Percentiles rank a stretch among this genome's conserved stretches.
These are phyloP conservation scores for Echium plantagineum DNA, from an alignment of 257 asterid species.

Conservation along the genomic window DNA sequence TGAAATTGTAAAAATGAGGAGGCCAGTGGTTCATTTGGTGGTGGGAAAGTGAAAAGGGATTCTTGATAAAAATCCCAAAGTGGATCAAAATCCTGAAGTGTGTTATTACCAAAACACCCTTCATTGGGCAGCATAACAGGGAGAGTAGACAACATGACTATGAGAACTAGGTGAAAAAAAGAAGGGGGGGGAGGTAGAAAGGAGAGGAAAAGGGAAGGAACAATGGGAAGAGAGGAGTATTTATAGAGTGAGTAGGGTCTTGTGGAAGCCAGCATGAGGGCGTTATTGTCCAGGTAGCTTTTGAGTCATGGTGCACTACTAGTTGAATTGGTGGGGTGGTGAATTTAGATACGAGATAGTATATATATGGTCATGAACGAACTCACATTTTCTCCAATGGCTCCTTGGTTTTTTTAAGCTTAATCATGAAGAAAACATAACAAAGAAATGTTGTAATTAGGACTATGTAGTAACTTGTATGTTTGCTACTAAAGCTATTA, in stretches of 20 bases:
- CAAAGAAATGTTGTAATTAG: background rate
- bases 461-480: background rate
- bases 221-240: slow-evolving; percentile 39
- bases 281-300: slow-evolving; percentile 33
- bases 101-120: slow-evolving; percentile 16
- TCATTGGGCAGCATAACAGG: slow-evolving; percentile 32
- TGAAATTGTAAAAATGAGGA: background rate
- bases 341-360: slow-evolving; percentile 19
- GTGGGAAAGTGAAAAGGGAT: slow-evolving; percentile 21
- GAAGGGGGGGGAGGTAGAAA: slow-evolving; percentile 11
- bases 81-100: slow-evolving; percentile 32
- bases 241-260: slow-evolving; percentile 21
- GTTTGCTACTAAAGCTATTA: background rate
- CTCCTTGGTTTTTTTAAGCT: slow-evolving; percentile 31
- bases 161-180: slow-evolving; percentile 17
- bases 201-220: slow-evolving; percentile 58
- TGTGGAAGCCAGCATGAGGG: slow-evolving; percentile 29
- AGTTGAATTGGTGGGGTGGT: slow-evolving; percentile 17
- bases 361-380: background rate
- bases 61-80: slow-evolving; percentile 51
- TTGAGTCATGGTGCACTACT: slow-evolving; percentile 62
- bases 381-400: slow-evolving; percentile 12
- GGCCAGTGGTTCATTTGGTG: slow-evolving; percentile 4
- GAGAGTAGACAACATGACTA: slow-evolving; percentile 50
- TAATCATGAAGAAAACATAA: slow-evolving; percentile 65